Percentiles rank a stretch among this genome's conserved stretches.
Evolutionary conservation across 306 rosid species (phyloP).

Genomic region (Corylus americana): DNA sequence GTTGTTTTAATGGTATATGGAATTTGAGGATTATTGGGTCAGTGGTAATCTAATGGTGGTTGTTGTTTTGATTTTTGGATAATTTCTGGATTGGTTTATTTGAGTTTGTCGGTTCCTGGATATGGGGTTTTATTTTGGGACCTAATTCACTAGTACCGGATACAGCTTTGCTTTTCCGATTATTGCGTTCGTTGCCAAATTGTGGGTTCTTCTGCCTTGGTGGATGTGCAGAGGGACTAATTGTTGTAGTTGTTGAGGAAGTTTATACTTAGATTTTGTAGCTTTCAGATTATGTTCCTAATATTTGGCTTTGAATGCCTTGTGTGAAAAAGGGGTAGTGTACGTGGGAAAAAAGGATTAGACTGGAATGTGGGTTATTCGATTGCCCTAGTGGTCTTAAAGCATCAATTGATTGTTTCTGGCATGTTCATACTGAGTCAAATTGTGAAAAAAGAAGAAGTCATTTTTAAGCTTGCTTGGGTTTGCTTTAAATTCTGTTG

Average conservation of each 20-base stretch:
- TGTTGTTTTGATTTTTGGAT: neutral
- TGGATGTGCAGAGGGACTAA: neutral
- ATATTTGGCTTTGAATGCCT: neutral
- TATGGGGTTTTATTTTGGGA: neutral
- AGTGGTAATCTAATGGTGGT: slow-evolving; percentile 11
- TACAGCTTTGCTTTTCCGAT: neutral
- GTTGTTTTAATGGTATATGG: neutral
- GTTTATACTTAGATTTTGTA: neutral
- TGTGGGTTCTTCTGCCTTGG: neutral
- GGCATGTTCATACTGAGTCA: neutral
- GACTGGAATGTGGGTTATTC: neutral
- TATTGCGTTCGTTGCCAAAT: neutral
- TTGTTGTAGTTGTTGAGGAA: neutral
- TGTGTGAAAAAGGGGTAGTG: neutral
- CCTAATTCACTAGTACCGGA: neutral
- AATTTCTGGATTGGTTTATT: neutral
- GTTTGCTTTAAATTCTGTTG: neutral
- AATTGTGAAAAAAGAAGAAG: neutral
- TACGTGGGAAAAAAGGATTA: neutral
- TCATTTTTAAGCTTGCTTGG: neutral
- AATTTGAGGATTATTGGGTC: slow-evolving; percentile 20
- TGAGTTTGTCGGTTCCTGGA: neutral
- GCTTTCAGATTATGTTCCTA: neutral
- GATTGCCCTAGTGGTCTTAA: neutral
- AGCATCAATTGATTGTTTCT: neutral